Conservation (phyloP, 202 grass and related monocot species). For the Dendrocalamus latiflorus region DNA sequence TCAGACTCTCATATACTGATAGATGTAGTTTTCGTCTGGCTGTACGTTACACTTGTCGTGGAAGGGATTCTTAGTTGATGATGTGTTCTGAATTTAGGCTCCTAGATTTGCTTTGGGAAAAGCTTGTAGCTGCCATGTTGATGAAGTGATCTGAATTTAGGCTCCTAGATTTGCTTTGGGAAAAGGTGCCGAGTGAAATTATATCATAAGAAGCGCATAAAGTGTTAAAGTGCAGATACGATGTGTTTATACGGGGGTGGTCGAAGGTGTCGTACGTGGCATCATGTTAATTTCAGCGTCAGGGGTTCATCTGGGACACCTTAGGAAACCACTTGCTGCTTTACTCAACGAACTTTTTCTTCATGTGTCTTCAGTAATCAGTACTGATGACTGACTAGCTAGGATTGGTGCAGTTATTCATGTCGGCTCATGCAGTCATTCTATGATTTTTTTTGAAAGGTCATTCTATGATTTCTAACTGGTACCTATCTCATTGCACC, state of each 20-base stretch:
- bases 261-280: neutral
- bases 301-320: neutral
- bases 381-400: neutral
- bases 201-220: slow-evolving; percentile 26
- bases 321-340: neutral
- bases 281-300: neutral
- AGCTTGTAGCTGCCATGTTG: no score
- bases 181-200: neutral
- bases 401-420: neutral
- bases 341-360: neutral
- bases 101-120: slow-evolving; percentile 20
- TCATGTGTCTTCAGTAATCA: neutral
- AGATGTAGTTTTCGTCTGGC: neutral
- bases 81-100: neutral
- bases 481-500: neutral
- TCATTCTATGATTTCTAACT: neutral
- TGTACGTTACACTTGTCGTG: slow-evolving; percentile 9
- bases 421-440: no score
- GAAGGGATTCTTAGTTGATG: neutral
- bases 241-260: neutral
- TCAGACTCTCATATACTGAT: neutral
- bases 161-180: slow-evolving; percentile 17
- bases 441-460: no score
- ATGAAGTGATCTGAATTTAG: no score
- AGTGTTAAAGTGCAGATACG: neutral